Percentiles rank a stretch among this genome's conserved stretches.
Conservation (phyloP, 1,284 basidiomycete species). For the Stereum hirsutum region DNA sequence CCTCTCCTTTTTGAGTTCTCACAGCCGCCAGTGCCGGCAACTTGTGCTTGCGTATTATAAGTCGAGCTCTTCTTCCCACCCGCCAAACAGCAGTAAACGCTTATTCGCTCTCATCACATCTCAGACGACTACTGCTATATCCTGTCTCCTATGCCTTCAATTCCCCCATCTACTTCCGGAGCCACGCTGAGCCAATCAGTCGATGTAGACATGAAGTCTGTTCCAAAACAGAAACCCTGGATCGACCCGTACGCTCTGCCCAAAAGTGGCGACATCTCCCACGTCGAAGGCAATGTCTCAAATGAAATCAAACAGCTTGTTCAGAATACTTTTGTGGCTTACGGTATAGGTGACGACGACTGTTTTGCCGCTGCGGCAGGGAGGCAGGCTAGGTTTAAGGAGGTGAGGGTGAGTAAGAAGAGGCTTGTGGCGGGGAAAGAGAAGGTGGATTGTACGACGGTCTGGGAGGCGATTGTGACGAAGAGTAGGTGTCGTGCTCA, state of each 20-base stretch:
- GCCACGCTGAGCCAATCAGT: too few species aligned
- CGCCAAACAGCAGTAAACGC: too few species aligned
- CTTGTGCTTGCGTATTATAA: too few species aligned
- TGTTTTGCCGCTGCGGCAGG: constrained; percentile 54
- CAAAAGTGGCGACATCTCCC: constrained; percentile 36
- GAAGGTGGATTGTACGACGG: constrained; percentile 42
- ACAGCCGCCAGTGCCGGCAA: too few species aligned
- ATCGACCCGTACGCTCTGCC: constrained; percentile 53
- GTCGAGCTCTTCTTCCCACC: too few species aligned
- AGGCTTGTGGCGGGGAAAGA: constrained; percentile 25
- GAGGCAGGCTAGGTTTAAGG: constrained; percentile 46
- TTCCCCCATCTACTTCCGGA: too few species aligned
- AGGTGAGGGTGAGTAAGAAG: constrained; percentile 38
- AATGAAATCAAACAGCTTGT: constrained; percentile 52
- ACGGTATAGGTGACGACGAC: constrained; percentile 52
- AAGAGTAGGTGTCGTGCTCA: constrained; percentile 34
- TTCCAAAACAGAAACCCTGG: constrained; percentile 27
- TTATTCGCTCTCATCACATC: too few species aligned
- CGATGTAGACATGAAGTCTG: too few species aligned
- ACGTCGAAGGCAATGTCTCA: constrained; percentile 52
- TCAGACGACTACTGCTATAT: too few species aligned
- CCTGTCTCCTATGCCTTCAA: too few species aligned
- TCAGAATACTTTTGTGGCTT: constrained; percentile 54
- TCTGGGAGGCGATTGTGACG: constrained; percentile 49
- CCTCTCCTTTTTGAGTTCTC: too few species aligned